Conservation (phyloP, 2,329 filamentous ascomycete genomes). For the Phoma herbarum region DNA sequence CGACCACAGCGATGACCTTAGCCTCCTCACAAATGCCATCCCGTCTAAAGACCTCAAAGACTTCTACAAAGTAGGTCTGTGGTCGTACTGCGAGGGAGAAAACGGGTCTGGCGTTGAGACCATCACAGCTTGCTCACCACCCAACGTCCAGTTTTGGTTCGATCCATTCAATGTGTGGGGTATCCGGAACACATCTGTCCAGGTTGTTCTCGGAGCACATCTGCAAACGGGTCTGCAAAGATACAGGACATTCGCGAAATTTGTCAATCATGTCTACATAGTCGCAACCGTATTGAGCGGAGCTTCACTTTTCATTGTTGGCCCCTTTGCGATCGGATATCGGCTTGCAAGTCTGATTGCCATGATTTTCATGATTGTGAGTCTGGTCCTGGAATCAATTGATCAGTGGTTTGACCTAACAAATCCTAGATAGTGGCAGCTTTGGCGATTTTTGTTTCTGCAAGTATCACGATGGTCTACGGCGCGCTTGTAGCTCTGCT, state of each 20-base stretch:
- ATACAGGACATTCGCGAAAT: conserved; percentile 78
- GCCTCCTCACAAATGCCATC: conserved; percentile 51
- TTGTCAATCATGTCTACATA: conserved; percentile 84
- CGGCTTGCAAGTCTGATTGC: conserved; percentile 83
- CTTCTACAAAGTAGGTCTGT: conserved; percentile 82
- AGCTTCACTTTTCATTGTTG: conserved; percentile 75
- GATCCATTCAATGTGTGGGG: conserved; percentile 72
- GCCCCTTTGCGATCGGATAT: conserved; percentile 83
- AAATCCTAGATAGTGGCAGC: too few relatives aligned
- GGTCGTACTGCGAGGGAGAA: conserved; percentile 81
- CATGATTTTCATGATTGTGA: conserved; percentile 74
- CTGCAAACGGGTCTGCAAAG: conserved; percentile 73
- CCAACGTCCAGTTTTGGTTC: conserved; percentile 79
- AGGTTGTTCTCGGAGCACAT: conserved; percentile 68
- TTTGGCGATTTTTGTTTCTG: too few relatives aligned
- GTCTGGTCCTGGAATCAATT: too few relatives aligned
- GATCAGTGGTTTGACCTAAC: too few relatives aligned
- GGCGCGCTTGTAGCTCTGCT: too few relatives aligned
- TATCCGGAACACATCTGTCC: conserved; percentile 63
- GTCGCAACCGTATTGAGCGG: conserved; percentile 74
- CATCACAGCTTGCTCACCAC: conserved; percentile 71
- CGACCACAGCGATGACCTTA: conserved; percentile 51
- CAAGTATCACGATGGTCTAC: too few relatives aligned
- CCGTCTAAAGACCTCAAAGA: conserved; percentile 66
- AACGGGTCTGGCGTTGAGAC: conserved; percentile 61